Conservation (phyloP, 2,329 filamentous ascomycete species). For the Diaporthe velutina region DNA sequence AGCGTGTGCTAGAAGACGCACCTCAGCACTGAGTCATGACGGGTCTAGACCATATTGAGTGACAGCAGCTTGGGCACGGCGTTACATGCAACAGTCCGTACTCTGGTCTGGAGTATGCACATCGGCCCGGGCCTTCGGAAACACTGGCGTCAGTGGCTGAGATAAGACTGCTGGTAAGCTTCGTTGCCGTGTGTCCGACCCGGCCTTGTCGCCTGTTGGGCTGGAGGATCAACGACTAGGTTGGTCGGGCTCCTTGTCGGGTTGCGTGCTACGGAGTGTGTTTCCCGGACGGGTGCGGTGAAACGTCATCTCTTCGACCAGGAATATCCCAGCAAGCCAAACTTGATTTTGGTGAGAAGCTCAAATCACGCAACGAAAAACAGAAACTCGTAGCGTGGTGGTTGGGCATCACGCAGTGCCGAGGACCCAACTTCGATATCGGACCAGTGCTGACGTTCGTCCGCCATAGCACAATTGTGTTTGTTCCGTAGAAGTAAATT, state of each 20-base stretch:
- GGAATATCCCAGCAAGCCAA: constrained; percentile 1
- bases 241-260: constrained; percentile 2
- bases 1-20: constrained; percentile 12
- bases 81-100: neutral
- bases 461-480: neutral
- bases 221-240: neutral
- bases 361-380: constrained; percentile 21
- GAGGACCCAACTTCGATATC: constrained; percentile 24
- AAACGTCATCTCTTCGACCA: constrained; percentile 17
- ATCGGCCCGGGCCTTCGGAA: constrained; percentile 15
- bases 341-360: neutral
- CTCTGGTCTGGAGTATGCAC: neutral
- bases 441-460: neutral
- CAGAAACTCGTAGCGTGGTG: constrained; percentile 10
- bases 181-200: neutral
- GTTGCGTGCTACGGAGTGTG: neutral
- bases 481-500: neutral
- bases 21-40: constrained; percentile 25
- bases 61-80: neutral
- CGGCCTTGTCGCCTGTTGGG: neutral
- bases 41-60: neutral
- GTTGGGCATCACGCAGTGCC: constrained; percentile 26
- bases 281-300: constrained; percentile 5
- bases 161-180: neutral
- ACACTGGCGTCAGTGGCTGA: neutral